Conservation (phyloP, 108 stramenopile species). For the Cyclostephanos invisitatus region DNA sequence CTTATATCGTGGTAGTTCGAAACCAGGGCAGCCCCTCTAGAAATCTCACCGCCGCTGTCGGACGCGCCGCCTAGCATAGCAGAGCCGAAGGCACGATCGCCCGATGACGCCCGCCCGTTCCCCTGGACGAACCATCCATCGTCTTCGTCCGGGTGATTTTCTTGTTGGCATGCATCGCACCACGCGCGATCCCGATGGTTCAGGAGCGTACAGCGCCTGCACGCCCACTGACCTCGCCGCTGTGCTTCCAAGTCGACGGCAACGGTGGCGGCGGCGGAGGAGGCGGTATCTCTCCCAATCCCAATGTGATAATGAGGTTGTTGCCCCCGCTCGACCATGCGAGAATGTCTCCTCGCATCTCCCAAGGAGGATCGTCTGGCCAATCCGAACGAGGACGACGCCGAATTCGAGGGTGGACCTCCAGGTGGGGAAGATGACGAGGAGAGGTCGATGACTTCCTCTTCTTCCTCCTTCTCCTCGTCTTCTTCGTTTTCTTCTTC, state of each 20-base stretch:
- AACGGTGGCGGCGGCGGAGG: too few species aligned
- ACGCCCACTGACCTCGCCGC: constrained; percentile 7
- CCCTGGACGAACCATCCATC: neutral
- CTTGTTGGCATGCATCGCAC: constrained; percentile 3
- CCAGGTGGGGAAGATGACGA: neutral
- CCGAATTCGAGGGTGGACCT: neutral
- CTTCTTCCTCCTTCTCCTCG: neutral
- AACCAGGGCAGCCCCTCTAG: neutral
- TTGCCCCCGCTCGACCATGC: neutral
- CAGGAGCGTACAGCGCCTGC: constrained; percentile 7
- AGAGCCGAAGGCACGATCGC: neutral
- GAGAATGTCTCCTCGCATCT: neutral
- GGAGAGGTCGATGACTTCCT: neutral
- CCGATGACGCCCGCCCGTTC: neutral
- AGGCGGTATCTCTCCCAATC: neutral
- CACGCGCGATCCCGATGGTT: neutral
- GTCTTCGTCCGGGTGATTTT: neutral
- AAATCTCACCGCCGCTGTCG: neutral
- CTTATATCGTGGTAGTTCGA: neutral
- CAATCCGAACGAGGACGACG: neutral
- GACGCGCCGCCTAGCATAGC: neutral
- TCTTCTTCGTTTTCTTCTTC: neutral
- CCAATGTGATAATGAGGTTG: neutral
- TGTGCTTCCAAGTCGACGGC: neutral
- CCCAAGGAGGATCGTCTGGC: neutral